phyloP scores from a whole-genome alignment of 352 stramenopile species.

The Globisporangium sylvaticum region DNA sequence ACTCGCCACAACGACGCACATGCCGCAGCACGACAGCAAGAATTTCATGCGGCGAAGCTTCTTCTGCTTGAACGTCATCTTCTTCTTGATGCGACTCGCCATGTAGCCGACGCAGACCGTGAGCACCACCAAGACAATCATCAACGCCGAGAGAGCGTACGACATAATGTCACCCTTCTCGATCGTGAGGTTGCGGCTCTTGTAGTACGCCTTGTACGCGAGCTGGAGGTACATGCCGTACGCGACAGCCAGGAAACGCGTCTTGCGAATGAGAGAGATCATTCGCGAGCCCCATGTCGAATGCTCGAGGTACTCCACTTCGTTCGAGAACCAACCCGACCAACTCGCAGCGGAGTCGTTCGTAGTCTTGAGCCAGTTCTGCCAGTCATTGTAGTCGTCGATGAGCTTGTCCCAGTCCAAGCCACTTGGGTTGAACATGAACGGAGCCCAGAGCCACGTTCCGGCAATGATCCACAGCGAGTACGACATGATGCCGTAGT shows the following conservation, averaged over 20 bases:
- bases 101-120: constrained; percentile 82
- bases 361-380: constrained; percentile 91
- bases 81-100: constrained; percentile 82
- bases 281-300: constrained; percentile 59
- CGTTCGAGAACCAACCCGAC: constrained; percentile 84
- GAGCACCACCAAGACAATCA: constrained; percentile 66
- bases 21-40: constrained; percentile 59
- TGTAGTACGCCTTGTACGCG: constrained; percentile 79
- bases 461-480: constrained; percentile 93
- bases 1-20: constrained; percentile 57
- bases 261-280: constrained; percentile 67
- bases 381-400: constrained; percentile 92
- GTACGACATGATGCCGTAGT: constrained; percentile 98
- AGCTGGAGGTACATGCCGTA: constrained; percentile 77
- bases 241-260: constrained; percentile 69
- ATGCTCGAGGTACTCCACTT: constrained; percentile 80
- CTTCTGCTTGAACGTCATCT: constrained; percentile 88
- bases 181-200: constrained; percentile 51
- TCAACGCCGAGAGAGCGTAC: constrained; percentile 52
- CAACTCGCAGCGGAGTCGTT: constrained; percentile 86
- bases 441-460: constrained; percentile 83
- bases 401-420: constrained; percentile 97
- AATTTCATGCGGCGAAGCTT: constrained; percentile 89
- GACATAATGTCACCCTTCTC: constrained; percentile 49
- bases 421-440: constrained; percentile 96